A percentile compares a stretch with the other conserved stretches of the same genome.
Conservation (phyloP, 371 early-diverging fungal species). For the Mucor circinelloides region DNA sequence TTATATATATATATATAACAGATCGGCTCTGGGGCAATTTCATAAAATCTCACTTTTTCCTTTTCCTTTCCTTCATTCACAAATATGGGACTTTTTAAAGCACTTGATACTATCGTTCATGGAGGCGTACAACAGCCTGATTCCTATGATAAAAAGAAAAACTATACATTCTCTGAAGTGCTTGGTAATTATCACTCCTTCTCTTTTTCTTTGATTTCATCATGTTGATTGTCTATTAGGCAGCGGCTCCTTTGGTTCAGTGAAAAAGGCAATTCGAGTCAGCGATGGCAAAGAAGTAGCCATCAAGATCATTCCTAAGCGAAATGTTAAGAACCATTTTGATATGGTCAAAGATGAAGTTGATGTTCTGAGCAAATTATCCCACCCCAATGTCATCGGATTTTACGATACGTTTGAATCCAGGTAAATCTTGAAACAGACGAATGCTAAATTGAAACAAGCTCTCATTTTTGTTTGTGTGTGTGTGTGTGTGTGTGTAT, state of each 20-base stretch:
- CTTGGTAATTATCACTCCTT: constrained; percentile 52
- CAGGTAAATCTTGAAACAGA: constrained; percentile 32
- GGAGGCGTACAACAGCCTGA: constrained; percentile 61
- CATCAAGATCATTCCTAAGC: constrained; percentile 80
- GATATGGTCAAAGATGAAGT: constrained; percentile 81
- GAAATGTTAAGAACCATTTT: constrained; percentile 63
- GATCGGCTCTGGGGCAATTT: background rate
- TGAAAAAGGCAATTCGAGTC: constrained; percentile 63
- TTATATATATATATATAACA: background rate
- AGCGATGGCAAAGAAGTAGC: constrained; percentile 69
- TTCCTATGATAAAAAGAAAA: constrained; percentile 70
- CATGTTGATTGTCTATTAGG: constrained; percentile 29
- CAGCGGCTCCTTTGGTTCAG: constrained; percentile 76
- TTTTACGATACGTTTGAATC: constrained; percentile 84
- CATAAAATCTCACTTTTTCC: background rate
- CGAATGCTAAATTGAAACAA: background rate
- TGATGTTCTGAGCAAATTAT: constrained; percentile 60
- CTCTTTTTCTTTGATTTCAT: background rate
- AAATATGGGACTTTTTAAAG: constrained; percentile 33
- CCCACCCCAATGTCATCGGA: constrained; percentile 84
- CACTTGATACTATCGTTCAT: constrained; percentile 47
- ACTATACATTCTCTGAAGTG: constrained; percentile 61
- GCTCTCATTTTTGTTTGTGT: background rate
- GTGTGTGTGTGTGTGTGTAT: background rate
- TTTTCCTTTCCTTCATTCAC: background rate